A percentile compares a stretch with the other conserved stretches of the same genome.
Conservation (phyloP, 805 yeast species). For the Komagataella ulmi region DNA sequence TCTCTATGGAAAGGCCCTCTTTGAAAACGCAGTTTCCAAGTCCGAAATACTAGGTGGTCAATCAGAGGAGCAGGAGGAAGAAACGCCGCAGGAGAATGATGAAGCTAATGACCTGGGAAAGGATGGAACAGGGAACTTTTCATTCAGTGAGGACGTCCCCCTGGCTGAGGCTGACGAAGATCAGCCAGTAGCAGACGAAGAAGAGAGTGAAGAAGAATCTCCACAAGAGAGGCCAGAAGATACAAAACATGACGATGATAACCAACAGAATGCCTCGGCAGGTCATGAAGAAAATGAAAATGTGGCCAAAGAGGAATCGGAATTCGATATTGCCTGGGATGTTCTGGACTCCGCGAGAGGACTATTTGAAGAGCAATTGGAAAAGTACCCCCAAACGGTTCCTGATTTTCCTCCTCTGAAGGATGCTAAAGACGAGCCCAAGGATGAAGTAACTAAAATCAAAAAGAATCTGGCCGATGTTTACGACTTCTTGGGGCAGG, state of each 20-base stretch:
- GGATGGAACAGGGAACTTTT: conserved; percentile 13
- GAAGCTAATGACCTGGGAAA: conserved; percentile 5
- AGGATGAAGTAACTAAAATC: conserved; percentile 19
- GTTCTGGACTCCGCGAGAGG: conserved; percentile 68
- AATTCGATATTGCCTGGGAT: conserved; percentile 85
- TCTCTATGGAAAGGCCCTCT: conserved; percentile 70
- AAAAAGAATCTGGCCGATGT: conserved; percentile 54
- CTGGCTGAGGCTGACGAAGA: conserved; percentile 22
- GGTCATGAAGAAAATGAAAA: conserved; percentile 13
- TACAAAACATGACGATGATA: conserved; percentile 14
- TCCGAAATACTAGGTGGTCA: conserved; percentile 64
- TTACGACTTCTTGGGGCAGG: conserved; percentile 76
- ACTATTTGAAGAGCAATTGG: conserved; percentile 35
- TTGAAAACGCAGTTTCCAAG: conserved; percentile 60
- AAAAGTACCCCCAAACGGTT: conserved; percentile 6
- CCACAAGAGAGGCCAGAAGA: conserved; percentile 9
- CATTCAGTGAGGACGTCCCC: conserved; percentile 23
- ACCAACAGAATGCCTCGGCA: conserved; percentile 11
- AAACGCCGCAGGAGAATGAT: conserved; percentile 7
- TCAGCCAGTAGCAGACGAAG: conserved; percentile 17
- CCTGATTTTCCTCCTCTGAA: conserved; percentile 6
- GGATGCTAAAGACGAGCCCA: conserved; percentile 11
- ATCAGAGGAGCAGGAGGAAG: conserved; percentile 11
- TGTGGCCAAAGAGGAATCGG: conserved; percentile 40
- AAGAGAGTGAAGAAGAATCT: conserved; percentile 9